Percentiles rank a stretch among this genome's conserved stretches.
phyloP scores from a whole-genome alignment of 805 yeast species.

The Saccharomyces cerevisiae region DNA sequence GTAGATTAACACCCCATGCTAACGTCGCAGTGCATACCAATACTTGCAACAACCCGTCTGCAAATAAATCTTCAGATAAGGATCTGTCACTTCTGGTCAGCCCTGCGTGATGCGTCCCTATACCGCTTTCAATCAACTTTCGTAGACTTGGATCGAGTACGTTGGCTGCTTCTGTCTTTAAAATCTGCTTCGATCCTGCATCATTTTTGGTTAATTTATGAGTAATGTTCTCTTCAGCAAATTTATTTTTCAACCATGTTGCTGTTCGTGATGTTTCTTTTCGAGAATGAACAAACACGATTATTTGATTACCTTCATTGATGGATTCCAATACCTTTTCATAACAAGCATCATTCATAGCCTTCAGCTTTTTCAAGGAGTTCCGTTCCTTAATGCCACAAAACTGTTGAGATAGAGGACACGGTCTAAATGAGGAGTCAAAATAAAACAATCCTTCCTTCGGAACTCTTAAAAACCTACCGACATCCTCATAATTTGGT shows the following conservation, averaged over 20 bases:
- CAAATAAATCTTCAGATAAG: constrained; percentile 76
- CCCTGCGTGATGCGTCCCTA: constrained; percentile 93
- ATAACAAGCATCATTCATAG: constrained; percentile 86
- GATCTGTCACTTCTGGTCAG: constrained; percentile 63
- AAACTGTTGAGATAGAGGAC: constrained; percentile 83
- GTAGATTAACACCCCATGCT: constrained; percentile 96
- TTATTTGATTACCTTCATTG: constrained; percentile 64
- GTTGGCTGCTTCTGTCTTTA: constrained; percentile 53
- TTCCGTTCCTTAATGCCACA: constrained; percentile 80
- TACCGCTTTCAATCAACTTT: constrained; percentile 58
- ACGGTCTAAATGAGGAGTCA: constrained; percentile 79
- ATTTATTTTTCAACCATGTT: constrained; percentile 54
- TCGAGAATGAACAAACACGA: constrained; percentile 88
- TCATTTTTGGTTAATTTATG: constrained; percentile 38
- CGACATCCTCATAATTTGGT: constrained; percentile 84
- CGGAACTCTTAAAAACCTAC: constrained; percentile 65
- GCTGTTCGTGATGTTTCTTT: constrained; percentile 88
- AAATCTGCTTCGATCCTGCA: constrained; percentile 52
- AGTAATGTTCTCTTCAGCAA: constrained; percentile 47
- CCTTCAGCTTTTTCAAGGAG: constrained; percentile 65
- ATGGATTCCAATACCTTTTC: constrained; percentile 64
- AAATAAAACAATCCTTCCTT: constrained; percentile 64
- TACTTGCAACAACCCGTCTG: constrained; percentile 77
- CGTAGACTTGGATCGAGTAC: constrained; percentile 47
- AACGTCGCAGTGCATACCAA: constrained; percentile 86